phyloP scores from a whole-genome alignment of 1,139 yeast species.

The Pichia sorboxylosa region DNA sequence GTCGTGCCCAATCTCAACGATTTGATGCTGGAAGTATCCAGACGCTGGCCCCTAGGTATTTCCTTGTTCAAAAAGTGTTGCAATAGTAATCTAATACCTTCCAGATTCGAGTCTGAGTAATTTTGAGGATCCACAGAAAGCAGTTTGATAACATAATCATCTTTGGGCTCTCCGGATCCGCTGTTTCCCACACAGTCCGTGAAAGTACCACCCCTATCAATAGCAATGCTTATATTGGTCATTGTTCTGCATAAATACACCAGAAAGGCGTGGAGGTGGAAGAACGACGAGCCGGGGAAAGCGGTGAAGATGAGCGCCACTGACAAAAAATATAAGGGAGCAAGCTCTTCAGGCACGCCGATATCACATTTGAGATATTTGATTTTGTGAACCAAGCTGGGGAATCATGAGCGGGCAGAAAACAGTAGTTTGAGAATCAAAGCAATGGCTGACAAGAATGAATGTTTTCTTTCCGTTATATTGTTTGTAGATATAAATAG shows the following conservation, averaged over 20 bases:
- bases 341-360: too few relatives aligned
- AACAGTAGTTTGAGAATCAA: too few relatives aligned
- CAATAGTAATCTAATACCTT: conserved; percentile 72
- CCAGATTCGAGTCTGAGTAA: conserved; percentile 82
- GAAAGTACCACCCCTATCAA: conserved; percentile 14
- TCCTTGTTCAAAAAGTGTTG: conserved; percentile 40
- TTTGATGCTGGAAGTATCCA: conserved; percentile 35
- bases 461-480: too few relatives aligned
- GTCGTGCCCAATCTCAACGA: conserved; percentile 72
- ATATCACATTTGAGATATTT: too few relatives aligned
- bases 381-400: too few relatives aligned
- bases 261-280: not conserved
- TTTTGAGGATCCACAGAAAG: conserved; percentile 81
- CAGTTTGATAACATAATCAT: conserved; percentile 49
- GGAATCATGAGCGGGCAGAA: too few relatives aligned
- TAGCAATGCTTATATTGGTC: conserved; percentile 3
- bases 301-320: not conserved
- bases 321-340: too few relatives aligned
- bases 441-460: too few relatives aligned
- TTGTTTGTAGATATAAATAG: too few relatives aligned
- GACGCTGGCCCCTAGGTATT: conserved; percentile 39
- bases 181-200: conserved; percentile 13
- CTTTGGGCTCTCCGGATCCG: conserved; percentile 11
- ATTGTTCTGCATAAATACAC: too few relatives aligned
- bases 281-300: too few relatives aligned